Percentiles rank a stretch among this genome's conserved stretches.
phyloP scores from a whole-genome alignment of 2,329 filamentous ascomycete genomes.

The Parastagonospora nodorum region DNA sequence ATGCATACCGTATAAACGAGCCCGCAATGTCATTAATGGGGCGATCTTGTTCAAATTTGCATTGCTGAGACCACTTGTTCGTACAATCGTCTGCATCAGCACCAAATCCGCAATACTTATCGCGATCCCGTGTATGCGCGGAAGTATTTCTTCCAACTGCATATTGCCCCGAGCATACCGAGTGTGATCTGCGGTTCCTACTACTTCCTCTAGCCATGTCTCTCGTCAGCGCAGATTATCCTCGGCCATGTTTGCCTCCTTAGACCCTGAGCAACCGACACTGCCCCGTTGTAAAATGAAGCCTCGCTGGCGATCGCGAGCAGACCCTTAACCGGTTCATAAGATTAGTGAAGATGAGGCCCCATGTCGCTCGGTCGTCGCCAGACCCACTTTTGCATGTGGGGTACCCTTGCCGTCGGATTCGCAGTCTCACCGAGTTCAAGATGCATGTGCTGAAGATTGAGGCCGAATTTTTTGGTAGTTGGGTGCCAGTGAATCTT shows the following conservation, averaged over 20 bases:
- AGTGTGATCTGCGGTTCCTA: neutral
- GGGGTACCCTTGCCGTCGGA: conserved; percentile 13
- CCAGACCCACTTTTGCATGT: conserved; percentile 7
- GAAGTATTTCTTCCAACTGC: neutral
- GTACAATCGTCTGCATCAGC: neutral
- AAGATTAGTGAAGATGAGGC: conserved; percentile 4
- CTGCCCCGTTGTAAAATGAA: no score
- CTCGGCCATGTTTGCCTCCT: neutral
- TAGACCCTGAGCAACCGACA: neutral
- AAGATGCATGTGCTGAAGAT: neutral
- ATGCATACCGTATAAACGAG: conserved; percentile 1
- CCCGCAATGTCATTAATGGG: neutral
- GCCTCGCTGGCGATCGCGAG: neutral
- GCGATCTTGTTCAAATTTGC: conserved; percentile 4
- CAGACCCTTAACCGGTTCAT: conserved; percentile 17
- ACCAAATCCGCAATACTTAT: neutral
- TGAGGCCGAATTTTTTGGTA: neutral
- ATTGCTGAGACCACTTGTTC: neutral
- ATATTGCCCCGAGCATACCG: neutral
- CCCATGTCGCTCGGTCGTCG: conserved; percentile 7
- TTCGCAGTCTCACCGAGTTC: neutral
- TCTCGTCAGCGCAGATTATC: conserved; percentile 1
- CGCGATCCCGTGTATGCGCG: neutral
- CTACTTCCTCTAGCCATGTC: neutral
- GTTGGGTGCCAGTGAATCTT: no score